These are phyloP conservation scores for Neurospora pannonica DNA, from an alignment of 495 filamentous ascomycete species.

Conservation along the genomic window DNA sequence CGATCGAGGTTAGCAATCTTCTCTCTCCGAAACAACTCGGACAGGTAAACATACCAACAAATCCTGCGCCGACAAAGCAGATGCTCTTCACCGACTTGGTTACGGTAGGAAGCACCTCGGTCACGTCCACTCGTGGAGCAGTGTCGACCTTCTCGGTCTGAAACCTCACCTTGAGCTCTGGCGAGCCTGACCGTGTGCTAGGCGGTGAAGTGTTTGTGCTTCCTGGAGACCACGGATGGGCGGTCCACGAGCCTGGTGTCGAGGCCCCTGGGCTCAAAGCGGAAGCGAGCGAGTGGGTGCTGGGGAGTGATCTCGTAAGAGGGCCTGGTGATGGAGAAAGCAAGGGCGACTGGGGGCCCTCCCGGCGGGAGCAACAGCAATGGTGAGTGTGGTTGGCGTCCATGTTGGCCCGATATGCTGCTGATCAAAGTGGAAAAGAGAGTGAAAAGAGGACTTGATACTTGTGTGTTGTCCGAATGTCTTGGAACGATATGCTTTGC, in stretches of 20 bases:
- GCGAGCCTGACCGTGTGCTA: conserved; percentile 14
- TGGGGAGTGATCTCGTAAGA: conserved; percentile 12
- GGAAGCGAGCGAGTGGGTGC: conserved; percentile 17
- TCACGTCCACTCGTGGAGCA: conserved; percentile 2
- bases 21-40: background rate
- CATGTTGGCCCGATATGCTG: background rate
- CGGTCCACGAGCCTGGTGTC: conserved; percentile 15
- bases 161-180: conserved; percentile 11
- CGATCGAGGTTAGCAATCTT: background rate
- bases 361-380: background rate
- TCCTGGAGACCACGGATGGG: conserved; percentile 10
- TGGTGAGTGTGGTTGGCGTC: background rate
- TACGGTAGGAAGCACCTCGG: background rate
- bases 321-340: background rate
- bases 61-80: conserved; percentile 26
- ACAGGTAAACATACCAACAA: conserved; percentile 17
- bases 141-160: background rate
- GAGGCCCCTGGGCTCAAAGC: conserved; percentile 11
- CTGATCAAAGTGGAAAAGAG: background rate
- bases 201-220: conserved; percentile 18
- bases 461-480: background rate
- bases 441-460: background rate
- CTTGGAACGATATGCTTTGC: background rate
- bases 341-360: background rate
- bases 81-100: conserved; percentile 35